These are phyloP conservation scores for Ilex asprella DNA, from an alignment of 257 asterid species.

Conservation along the genomic window DNA sequence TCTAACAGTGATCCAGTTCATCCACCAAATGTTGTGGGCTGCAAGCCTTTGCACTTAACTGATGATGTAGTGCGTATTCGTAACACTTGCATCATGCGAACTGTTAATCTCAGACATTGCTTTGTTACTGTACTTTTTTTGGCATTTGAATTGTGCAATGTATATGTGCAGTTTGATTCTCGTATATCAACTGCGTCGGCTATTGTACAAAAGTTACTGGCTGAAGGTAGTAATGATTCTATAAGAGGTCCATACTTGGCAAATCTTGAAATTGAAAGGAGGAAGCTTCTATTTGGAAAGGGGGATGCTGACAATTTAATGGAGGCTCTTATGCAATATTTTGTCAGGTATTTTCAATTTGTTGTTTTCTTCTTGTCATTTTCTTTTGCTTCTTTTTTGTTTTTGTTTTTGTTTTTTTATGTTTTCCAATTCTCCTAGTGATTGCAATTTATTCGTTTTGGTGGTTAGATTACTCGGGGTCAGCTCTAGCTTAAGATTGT, in stretches of 20 bases:
- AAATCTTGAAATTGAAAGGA: slow-evolving; percentile 75
- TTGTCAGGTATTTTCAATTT: slow-evolving; percentile 43
- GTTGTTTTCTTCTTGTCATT: slow-evolving; percentile 1
- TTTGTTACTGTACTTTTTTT: slow-evolving; percentile 7
- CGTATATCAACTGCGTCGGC: slow-evolving; percentile 61
- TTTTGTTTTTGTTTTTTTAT: neutral
- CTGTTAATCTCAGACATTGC: slow-evolving; percentile 10
- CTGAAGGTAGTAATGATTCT: slow-evolving; percentile 33
- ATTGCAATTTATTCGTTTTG: no score
- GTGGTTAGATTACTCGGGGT: no score
- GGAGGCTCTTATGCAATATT: slow-evolving; percentile 63
- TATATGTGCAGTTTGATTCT: slow-evolving; percentile 65
- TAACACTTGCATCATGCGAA: slow-evolving; percentile 9
- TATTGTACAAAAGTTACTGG: slow-evolving; percentile 50
- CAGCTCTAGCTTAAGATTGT: neutral
- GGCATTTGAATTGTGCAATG: slow-evolving; percentile 23
- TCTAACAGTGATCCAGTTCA: slow-evolving; percentile 25
- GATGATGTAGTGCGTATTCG: slow-evolving; percentile 62
- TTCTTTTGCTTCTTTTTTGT: neutral
- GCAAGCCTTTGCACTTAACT: slow-evolving; percentile 42
- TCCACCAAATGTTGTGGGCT: slow-evolving; percentile 26
- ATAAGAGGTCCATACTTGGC: slow-evolving; percentile 79
- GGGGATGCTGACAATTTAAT: slow-evolving; percentile 54
- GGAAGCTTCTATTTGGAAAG: slow-evolving; percentile 58
- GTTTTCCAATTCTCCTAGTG: neutral